Evolutionary conservation across 306 rosid genomes (phyloP).

Genomic region (Ochetophila trinervis): DNA sequence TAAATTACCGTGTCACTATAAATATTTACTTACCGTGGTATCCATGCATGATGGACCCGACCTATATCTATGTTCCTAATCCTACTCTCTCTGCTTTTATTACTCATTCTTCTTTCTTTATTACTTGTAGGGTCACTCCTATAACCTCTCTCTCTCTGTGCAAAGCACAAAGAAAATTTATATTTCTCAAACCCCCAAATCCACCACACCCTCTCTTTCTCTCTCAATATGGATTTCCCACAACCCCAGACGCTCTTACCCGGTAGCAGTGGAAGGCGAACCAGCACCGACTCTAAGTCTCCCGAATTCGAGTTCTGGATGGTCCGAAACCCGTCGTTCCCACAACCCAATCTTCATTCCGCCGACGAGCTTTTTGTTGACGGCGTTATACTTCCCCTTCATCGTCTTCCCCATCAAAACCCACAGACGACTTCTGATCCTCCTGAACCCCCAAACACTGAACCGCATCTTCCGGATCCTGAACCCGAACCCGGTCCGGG

Average conservation of each 20-base stretch:
- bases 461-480: slow-evolving; percentile 2
- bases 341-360: slow-evolving; percentile 69
- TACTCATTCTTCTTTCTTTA: slow-evolving; percentile 8
- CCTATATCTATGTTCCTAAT: neutral
- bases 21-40: slow-evolving; percentile 16
- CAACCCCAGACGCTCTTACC: slow-evolving; percentile 30
- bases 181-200: slow-evolving; percentile 8
- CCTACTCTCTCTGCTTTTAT: slow-evolving; percentile 9
- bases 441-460: slow-evolving; percentile 16
- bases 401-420: slow-evolving; percentile 29
- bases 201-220: neutral
- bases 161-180: slow-evolving; percentile 12
- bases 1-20: neutral
- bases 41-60: slow-evolving; percentile 31
- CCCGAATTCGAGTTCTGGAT: slow-evolving; percentile 99
- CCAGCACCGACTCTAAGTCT: slow-evolving; percentile 45
- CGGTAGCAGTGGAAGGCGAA: slow-evolving; percentile 15
- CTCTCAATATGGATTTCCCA: slow-evolving; percentile 41
- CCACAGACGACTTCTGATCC: slow-evolving; percentile 12
- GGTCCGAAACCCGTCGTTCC: slow-evolving; percentile 80
- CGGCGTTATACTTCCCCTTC: slow-evolving; percentile 82
- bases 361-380: slow-evolving; percentile 91
- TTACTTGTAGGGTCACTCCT: slow-evolving; percentile 20
- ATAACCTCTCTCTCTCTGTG: slow-evolving; percentile 10
- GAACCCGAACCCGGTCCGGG: slow-evolving; percentile 34